phyloP scores from a whole-genome alignment of 129 eudicot genomes.

The Scalesia atractyloides region DNA sequence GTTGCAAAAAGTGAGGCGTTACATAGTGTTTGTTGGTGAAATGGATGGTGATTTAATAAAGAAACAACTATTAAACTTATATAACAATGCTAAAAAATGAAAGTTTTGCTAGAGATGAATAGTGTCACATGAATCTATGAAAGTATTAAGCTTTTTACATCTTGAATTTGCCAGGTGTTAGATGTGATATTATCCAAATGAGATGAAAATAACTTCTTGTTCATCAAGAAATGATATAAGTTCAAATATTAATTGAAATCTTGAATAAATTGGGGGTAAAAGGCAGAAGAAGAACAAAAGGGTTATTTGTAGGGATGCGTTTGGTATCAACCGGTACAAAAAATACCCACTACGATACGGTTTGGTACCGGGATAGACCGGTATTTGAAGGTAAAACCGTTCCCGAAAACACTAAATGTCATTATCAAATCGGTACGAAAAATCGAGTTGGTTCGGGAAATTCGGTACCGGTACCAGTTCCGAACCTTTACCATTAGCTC shows the following conservation, averaged over 20 bases:
- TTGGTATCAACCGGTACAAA: no score
- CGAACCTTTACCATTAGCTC: no score
- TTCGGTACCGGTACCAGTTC: no score
- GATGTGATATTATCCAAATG: no score
- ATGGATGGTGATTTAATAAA: constrained; percentile 55
- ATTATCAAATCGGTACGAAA: no score
- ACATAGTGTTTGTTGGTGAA: constrained; percentile 32
- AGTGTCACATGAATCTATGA: constrained; percentile 48
- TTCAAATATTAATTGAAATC: constrained; percentile 5
- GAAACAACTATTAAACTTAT: constrained; percentile 56
- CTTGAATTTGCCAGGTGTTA: constrained; percentile 82
- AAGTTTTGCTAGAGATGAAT: constrained; percentile 63
- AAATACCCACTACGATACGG: no score
- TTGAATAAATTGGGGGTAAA: constrained; percentile 15
- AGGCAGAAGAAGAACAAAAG: constrained; percentile 14
- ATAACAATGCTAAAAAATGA: constrained; percentile 73
- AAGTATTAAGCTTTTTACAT: constrained; percentile 63
- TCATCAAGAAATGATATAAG: constrained; percentile 15
- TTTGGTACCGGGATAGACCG: no score
- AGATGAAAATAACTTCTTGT: constrained; percentile 53
- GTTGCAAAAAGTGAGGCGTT: no score
- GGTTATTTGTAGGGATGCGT: constrained; percentile 5
- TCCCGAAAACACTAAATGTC: no score
- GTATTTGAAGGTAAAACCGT: no score
- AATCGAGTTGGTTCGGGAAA: no score